Evolutionary conservation across 2,329 filamentous ascomycete genomes (phyloP), one percentile per base, ranked within the genome.

Genomic region (Boeremia lycopersici): DNA sequence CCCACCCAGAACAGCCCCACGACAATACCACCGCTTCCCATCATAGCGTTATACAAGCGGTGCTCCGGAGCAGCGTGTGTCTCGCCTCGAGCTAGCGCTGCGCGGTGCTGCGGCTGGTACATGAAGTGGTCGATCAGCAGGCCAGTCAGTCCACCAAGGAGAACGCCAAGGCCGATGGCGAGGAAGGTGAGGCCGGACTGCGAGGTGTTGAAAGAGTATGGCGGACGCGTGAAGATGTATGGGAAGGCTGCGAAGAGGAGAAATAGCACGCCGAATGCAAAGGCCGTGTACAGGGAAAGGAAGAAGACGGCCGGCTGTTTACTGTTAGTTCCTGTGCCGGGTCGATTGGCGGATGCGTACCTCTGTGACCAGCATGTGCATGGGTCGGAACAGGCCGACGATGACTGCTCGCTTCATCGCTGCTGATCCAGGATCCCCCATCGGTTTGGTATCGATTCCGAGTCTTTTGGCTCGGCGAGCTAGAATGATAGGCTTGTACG

Each of bases 1-100:
- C 79, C 83, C 59, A 85, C 85, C 83, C 84, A 85, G 63, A 86
- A 86, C 9, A 87, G 65, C 0, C 79, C 79, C 0, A 82, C 46
- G 0, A 83, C 82, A 6, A 86, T 68, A 0, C 81, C 79, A 12
- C 84, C 38, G 54, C 82, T 82, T 1, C 84, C 84, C 8, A 85
- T 70, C 81, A 87, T 86, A 13, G 84, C 83, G 1, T 80, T 78
- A 53, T 85, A 82, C 10, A 89, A 73, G 0, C 86, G 76, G 55
- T 86, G 76, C 68, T 88, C 85, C 0, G 85, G 84, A 0, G 78
- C 77, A 0, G 80, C 76, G 25, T 69, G 39, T 8, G 8, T 25
- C 6, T 61, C 47, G 12, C 74, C 74, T 41, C 67, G 49, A 4
- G 59, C 52, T 6, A 73, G 10, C 0, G 69, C 69, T 35, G 68